A percentile compares a stretch with the other conserved stretches of the same genome.
Evolutionary conservation across 805 yeast genomes (phyloP).

Genomic region (Wickerhamiella musiphila): DNA sequence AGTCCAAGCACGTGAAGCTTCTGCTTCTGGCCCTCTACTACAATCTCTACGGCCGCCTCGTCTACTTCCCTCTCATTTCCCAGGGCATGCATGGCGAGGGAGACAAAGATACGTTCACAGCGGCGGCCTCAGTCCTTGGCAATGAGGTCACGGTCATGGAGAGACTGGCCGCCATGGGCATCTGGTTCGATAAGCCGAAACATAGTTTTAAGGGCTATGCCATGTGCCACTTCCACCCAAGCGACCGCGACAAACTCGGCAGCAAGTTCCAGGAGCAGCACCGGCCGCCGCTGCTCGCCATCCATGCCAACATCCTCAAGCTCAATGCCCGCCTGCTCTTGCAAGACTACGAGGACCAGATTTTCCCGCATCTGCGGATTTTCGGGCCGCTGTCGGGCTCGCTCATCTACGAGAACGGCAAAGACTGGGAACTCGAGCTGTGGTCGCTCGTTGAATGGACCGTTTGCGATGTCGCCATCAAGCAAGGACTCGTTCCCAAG

Average conservation of each 20-base stretch:
- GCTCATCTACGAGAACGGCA: too few relatives aligned
- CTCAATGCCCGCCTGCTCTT: slow-evolving; percentile 11
- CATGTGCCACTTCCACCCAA: slow-evolving; percentile 61
- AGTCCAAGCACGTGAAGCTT: slow-evolving; percentile 37
- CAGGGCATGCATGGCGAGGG: slow-evolving; percentile 64
- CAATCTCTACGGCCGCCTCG: slow-evolving; percentile 42
- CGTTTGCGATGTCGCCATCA: slow-evolving; percentile 13
- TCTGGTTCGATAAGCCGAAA: slow-evolving; percentile 18
- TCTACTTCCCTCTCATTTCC: slow-evolving; percentile 41
- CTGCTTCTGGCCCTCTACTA: slow-evolving; percentile 46
- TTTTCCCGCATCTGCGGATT: slow-evolving; percentile 7
- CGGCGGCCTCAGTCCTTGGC: slow-evolving; percentile 47
- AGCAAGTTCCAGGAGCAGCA: neutral
- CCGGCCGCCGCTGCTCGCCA: slow-evolving; percentile 5
- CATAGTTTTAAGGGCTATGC: slow-evolving; percentile 12
- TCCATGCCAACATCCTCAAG: slow-evolving; percentile 15
- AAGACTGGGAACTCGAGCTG: slow-evolving; percentile 10
- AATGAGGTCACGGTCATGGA: too few relatives aligned
- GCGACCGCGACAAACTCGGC: slow-evolving; percentile 17
- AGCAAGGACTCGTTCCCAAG: slow-evolving; percentile 6
- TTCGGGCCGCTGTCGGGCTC: slow-evolving; percentile 8
- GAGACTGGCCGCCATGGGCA: too few relatives aligned
- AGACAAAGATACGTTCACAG: slow-evolving; percentile 61
- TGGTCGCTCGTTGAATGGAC: slow-evolving; percentile 8
- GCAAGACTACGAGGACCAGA: slow-evolving; percentile 5